These are phyloP conservation scores for Pistacia atlantica DNA, from an alignment of 345 rosid species.

Conservation along the genomic window DNA sequence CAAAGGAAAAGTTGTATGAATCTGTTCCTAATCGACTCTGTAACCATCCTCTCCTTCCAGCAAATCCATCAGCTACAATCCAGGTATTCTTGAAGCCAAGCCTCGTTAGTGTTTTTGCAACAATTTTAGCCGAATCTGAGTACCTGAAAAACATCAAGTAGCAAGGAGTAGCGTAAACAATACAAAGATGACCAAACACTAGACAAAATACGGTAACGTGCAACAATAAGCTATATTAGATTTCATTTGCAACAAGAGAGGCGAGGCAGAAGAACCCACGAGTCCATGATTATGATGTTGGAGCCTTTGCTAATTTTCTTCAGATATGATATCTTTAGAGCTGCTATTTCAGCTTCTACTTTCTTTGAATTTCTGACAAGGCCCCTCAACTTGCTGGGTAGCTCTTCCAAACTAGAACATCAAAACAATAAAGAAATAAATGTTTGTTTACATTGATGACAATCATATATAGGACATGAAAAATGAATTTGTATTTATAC, in stretches of 20 bases:
- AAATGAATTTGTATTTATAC: not conserved
- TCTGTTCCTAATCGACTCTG: constrained; percentile 89
- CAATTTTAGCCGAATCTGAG: constrained; percentile 76
- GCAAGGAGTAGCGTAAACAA: not conserved
- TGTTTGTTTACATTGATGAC: not conserved
- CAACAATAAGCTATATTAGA: no score
- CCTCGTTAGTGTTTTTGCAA: constrained; percentile 65
- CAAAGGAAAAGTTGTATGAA: constrained; percentile 68
- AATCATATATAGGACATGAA: not conserved
- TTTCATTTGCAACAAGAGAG: not conserved
- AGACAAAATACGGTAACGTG: not conserved
- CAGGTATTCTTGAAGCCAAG: constrained; percentile 85
- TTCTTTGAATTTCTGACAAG: constrained; percentile 67
- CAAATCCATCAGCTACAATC: constrained; percentile 76
- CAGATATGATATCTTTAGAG: constrained; percentile 84
- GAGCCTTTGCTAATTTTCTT: constrained; percentile 87
- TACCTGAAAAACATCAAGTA: constrained; percentile 45
- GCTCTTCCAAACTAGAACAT: constrained; percentile 70
- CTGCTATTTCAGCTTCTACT: constrained; percentile 91
- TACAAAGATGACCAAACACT: not conserved
- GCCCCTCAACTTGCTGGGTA: constrained; percentile 78
- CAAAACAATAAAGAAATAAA: not conserved
- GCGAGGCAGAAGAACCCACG: constrained; percentile 49
- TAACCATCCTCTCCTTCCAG: constrained; percentile 87
- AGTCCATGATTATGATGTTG: constrained; percentile 79